Conservation (phyloP, 345 rosid genomes). For the Euphorbia peplus region DNA sequence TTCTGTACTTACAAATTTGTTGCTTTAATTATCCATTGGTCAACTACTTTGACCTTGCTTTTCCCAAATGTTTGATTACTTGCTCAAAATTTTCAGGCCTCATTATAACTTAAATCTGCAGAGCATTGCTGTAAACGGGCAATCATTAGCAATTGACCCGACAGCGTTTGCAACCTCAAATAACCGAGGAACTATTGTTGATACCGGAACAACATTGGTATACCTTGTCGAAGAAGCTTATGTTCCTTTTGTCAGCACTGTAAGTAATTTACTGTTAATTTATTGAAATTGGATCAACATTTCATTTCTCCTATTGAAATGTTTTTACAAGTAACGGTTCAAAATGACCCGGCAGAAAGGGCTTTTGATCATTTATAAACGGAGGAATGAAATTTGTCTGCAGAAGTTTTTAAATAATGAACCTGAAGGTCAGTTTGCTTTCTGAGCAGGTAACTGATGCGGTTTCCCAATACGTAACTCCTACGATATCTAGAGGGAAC, state of each 20-base stretch:
- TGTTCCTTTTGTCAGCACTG: constrained; percentile 62
- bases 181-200: constrained; percentile 81
- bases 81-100: constrained; percentile 49
- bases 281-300: neutral
- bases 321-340: neutral
- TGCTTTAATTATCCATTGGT: neutral
- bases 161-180: constrained; percentile 70
- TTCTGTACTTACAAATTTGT: neutral
- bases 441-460: constrained; percentile 56
- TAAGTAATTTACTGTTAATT: constrained; percentile 37
- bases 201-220: constrained; percentile 93
- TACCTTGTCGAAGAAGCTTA: constrained; percentile 82
- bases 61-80: constrained; percentile 21
- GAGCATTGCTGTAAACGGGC: constrained; percentile 86
- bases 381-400: neutral
- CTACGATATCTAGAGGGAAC: constrained; percentile 50
- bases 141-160: constrained; percentile 55
- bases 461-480: constrained; percentile 52
- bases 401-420: constrained; percentile 1
- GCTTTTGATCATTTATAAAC: neutral
- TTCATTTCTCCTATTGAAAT: neutral
- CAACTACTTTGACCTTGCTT: neutral
- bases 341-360: neutral
- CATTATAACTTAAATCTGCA: constrained; percentile 91
- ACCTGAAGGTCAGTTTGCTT: constrained; percentile 13